Evolutionary conservation across 768 basidiomycete genomes (phyloP), one percentile per base, ranked within the genome.

Genomic region (Suillus sp.): DNA sequence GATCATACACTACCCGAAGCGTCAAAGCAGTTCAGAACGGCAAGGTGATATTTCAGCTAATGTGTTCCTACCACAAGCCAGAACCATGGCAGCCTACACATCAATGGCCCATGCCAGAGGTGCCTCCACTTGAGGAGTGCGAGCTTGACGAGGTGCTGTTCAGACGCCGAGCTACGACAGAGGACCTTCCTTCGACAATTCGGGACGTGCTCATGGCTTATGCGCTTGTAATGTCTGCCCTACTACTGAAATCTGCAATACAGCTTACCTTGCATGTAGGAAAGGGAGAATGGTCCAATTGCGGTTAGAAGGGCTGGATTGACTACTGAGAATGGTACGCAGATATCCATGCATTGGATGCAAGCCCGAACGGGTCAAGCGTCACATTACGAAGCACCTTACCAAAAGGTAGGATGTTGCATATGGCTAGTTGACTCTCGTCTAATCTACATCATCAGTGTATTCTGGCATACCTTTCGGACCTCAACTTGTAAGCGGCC

Each of bases 31-130:
- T 86, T 47, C 86, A 86, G 63, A 74, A 76, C 40, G 84, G 85
- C n/a, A 75, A 74, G 50, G 72, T 73, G n/a, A 77, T 86, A 62
- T 86, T 86, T 72, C 81, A 89, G 47, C 79, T 93, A 76, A 71
- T 91, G 64, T 93, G 91, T 73, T 94, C 92, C 5, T 95, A 93
- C 80, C 91, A 94, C 65, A 81, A 79, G 59, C 89, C 90, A 3
- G 93, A 95, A 70, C 85, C 86, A 11, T 86, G 85, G 83, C 91
- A 92, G 70, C 90, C 87, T 1, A 72, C 78, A 10, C 80, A 87
- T 67, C 88, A 91, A 63, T 88, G 85, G 83, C 75, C 84, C 3
- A 87, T 90, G 82, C 92, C 92, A 0, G 78, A 81, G 20, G 84
- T 79, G 9, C 79, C 81, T 5, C 70, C 67, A 20, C 87, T 91